Evolutionary conservation across 2,329 filamentous ascomycete species (phyloP).

Genomic region (Colletotrichum phormii): DNA sequence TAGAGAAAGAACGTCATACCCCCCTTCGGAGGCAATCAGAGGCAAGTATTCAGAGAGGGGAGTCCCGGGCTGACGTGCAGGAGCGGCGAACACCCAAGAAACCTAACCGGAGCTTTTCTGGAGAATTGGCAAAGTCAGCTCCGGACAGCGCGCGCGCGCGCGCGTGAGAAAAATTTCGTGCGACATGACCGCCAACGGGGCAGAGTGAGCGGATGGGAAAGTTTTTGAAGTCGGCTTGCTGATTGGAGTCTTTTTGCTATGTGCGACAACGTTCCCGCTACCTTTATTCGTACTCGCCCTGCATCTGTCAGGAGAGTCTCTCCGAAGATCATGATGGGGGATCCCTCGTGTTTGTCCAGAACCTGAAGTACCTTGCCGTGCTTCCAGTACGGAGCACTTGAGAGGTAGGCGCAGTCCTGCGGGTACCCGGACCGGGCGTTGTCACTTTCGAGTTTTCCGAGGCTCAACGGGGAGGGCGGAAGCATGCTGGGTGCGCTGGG

Average conservation of each 20-base stretch:
- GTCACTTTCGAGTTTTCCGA: not conserved
- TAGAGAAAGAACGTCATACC: not conserved
- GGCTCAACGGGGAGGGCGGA: not conserved
- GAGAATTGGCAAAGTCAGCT: not conserved
- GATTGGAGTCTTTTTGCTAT: not conserved
- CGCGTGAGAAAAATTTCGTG: not conserved
- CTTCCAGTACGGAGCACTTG: too few species aligned
- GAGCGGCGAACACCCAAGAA: constrained; percentile 2
- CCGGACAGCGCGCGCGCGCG: not conserved
- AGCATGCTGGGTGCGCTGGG: not conserved
- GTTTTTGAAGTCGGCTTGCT: not conserved
- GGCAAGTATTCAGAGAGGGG: not conserved
- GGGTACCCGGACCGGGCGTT: constrained; percentile 5
- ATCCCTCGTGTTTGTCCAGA: not conserved
- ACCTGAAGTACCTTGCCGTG: not conserved
- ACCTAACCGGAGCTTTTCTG: not conserved
- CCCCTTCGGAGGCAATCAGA: not conserved
- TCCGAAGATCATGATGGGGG: not conserved
- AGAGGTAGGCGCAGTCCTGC: constrained; percentile 9
- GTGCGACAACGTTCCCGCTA: not conserved
- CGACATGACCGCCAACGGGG: not conserved
- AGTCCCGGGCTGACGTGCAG: not conserved
- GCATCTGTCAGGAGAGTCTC: not conserved
- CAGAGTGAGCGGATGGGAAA: not conserved
- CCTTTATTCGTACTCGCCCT: not conserved